A percentile compares a stretch with the other conserved stretches of the same genome.
Conservation (phyloP, 768 basidiomycete genomes). For the Daedalea quercina region DNA sequence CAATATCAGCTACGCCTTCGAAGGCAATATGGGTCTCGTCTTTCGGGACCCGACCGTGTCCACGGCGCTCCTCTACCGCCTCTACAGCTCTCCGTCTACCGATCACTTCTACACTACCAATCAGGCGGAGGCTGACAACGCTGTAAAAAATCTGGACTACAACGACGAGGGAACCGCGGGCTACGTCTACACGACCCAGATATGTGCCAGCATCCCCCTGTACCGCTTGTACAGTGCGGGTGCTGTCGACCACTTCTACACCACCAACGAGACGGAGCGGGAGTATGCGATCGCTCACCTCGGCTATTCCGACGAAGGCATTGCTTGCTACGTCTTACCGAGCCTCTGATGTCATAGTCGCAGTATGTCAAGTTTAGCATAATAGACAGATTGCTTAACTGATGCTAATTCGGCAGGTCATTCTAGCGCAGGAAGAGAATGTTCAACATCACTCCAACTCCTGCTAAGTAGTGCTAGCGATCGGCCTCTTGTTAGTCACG, state of each 20-base stretch:
- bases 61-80: background rate
- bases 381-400: too few relatives aligned
- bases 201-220: slow-evolving; percentile 13
- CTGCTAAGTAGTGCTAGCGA: too few relatives aligned
- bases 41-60: background rate
- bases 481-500: too few relatives aligned
- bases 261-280: background rate
- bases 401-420: too few relatives aligned
- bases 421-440: too few relatives aligned
- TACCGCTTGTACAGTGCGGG: slow-evolving; percentile 12
- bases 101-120: slow-evolving; percentile 5
- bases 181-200: background rate
- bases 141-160: background rate
- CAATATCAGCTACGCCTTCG: background rate
- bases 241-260: slow-evolving; percentile 4
- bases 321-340: background rate
- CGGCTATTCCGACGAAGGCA: slow-evolving; percentile 1
- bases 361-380: too few relatives aligned
- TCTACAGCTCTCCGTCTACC: background rate
- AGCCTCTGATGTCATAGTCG: too few relatives aligned
- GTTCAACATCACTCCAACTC: too few relatives aligned
- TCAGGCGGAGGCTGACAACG: background rate
- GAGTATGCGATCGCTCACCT: background rate
- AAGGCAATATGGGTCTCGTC: background rate
- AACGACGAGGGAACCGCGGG: background rate